Base-by-base conservation (phyloP, 305 asterid genomes). In the Vinca major region DNA sequence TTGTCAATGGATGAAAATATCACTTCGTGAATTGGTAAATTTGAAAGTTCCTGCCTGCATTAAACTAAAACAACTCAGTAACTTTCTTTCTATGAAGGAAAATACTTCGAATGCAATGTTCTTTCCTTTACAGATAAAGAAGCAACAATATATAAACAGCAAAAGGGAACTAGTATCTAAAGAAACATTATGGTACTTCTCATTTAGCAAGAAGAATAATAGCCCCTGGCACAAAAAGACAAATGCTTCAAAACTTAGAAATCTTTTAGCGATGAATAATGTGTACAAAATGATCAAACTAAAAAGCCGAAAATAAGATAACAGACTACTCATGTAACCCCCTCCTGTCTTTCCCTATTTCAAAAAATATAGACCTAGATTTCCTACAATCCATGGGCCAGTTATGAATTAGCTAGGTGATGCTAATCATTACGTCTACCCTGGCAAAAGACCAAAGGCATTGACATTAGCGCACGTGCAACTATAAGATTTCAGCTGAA, bases 1-100 rank as follows among this genome's bases (percentile, higher is more conserved):
- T 88, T 88, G 89, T 92, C 96, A 70, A 74, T 62, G 54, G 98
- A 85, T 48, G 98, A 88, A 87, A 92, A 90, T 66, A 90, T 88
- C 51, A 92, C 80, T 86, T 92, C 96, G 77, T 90, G 93, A 71
- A 79, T 41, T 41, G 44, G 44, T 41, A 41, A 20, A 72, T 65
- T 73, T 16, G 82, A 65, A 70, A 82, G 81, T 69, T 82, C 97
- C 70, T 74, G 83, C 87, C 98, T 92, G 93, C 85, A 84, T 60
- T 48, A 80, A 48, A 72, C 44, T 41, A 56, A 49, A 51, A 67
- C 52, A 58, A 66, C 68, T 41, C 33, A 26, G 33, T 26, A 54
- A 50, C 48, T 61, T 62, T 66, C 48, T 61, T 62, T 66, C 63
- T 60, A n/a, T 26, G 33, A 12, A 16, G 4, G 40, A 57, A 11